Evolutionary conservation across 768 basidiomycete genomes (phyloP), one percentile per base, ranked within the genome.

Genomic region (Suillus weaverae): DNA sequence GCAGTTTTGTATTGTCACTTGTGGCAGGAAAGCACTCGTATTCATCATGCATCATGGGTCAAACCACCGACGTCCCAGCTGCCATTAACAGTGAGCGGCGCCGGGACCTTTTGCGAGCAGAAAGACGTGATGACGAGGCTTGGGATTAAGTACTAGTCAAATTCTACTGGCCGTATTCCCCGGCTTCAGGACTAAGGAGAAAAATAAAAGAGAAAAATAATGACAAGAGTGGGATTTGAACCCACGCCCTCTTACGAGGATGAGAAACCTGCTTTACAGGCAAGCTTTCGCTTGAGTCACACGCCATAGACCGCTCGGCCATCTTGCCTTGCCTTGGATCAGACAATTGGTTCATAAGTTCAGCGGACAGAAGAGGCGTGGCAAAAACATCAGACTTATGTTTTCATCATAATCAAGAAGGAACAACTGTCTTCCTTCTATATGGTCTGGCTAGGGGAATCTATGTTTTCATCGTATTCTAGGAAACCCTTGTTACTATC

Each of bases 231-330:
- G 69, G 69, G 70, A 70, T 70, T 70, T 63, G 69, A 71, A 69
- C 69, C 70, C 69, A 53, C 62, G 70, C 70, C 64, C 60, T 48
- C 53, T 63, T 65, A 62, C 67, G 54, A 63, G 57, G 69, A 71
- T 71, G 65, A 68, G 70, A 71, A 71, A 41, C 41, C 46, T 61
- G 39, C 43, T 61, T 61, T 35, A 26, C 67, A 67, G 67, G 67
- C 61, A 67, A 67, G 67, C 67, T 67, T 66, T 22, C 75, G 80
- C 83, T 83, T 83, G 83, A 84, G 83, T 84, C 83, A 83, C 83
- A 84, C 83, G 83, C 83, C 84, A 82, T 84, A 78, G 83, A 84
- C 83, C 84, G 81, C 84, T 84, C 83, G 84, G 84, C 83, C 84
- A 84, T 83, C 81, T 83, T 83, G 81, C 81, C 81, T 14, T 50